These are phyloP conservation scores for Rhizomucor pusillus DNA, from an alignment of 371 early-diverging fungal genomes.

Conservation along the genomic window DNA sequence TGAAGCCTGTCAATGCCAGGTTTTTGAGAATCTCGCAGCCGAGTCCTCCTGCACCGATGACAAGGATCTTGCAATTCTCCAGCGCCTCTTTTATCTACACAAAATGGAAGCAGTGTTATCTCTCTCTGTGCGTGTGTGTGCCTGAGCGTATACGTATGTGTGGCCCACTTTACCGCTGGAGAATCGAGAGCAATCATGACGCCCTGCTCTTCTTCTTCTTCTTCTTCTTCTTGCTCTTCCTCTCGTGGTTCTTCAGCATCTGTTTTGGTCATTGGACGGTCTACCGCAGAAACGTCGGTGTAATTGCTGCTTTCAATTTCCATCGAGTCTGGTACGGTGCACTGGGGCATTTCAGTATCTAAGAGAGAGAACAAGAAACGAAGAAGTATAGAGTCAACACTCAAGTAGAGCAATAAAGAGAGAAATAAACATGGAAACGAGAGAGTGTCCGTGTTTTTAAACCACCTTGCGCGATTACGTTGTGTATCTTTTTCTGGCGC, in stretches of 20 bases:
- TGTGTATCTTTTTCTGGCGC: conserved; percentile 13
- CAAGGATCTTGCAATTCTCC: conserved; percentile 54
- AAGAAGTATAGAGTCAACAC: neutral
- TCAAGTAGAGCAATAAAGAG: neutral
- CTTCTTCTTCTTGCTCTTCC: neutral
- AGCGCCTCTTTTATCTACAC: conserved; percentile 24
- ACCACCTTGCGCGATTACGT: conserved; percentile 1
- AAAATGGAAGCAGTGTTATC: neutral
- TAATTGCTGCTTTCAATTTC: no score
- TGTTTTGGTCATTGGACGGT: conserved; percentile 1
- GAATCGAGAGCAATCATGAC: conserved; percentile 11
- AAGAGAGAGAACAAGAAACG: no score
- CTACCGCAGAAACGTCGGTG: neutral
- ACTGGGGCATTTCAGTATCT: no score
- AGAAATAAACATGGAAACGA: neutral
- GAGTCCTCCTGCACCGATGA: conserved; percentile 97
- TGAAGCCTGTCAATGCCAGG: conserved; percentile 87
- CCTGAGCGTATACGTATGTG: no score
- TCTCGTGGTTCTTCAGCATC: conserved; percentile 1
- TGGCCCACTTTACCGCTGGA: conserved; percentile 1
- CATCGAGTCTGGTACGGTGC: no score
- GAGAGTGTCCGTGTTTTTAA: neutral
- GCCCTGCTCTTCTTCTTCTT: conserved; percentile 3
- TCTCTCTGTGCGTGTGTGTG: neutral
- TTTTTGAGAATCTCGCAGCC: conserved; percentile 99